Evolutionary conservation across 2,329 filamentous ascomycete species (phyloP).

Genomic region (Colletotrichum sansevieriae): DNA sequence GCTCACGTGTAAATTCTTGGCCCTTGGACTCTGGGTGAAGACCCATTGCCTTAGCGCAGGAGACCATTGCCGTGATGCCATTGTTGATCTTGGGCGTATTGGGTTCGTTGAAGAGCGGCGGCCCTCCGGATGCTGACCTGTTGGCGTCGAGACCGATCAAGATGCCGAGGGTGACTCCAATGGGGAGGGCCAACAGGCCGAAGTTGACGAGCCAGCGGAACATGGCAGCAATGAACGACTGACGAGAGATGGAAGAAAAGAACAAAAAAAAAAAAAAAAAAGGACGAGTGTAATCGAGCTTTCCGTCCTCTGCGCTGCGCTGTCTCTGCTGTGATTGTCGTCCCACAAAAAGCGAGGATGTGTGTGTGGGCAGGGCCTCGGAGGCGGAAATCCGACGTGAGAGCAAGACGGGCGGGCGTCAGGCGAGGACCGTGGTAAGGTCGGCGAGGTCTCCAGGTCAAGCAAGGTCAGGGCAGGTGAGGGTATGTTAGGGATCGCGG

Average conservation of each 20-base stretch:
- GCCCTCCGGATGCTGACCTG: conserved; percentile 56
- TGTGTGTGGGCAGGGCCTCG: conserved; percentile 3
- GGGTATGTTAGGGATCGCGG: conserved; percentile 37
- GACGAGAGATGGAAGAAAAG: conserved; percentile 1
- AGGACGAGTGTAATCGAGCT: conserved; percentile 19
- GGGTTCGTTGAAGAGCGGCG: conserved; percentile 57
- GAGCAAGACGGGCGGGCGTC: not conserved
- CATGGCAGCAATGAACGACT: conserved; percentile 48
- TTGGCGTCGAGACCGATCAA: conserved; percentile 63
- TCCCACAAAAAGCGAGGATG: conserved; percentile 2
- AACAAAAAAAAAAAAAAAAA: conserved; percentile 17
- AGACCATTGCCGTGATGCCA: conserved; percentile 50
- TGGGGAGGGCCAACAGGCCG: conserved; percentile 62
- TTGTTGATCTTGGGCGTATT: conserved; percentile 48
- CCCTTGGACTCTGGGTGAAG: conserved; percentile 59
- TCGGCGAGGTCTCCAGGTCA: conserved; percentile 5
- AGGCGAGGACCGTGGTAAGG: conserved; percentile 1
- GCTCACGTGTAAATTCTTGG: conserved; percentile 62
- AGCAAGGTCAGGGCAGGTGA: conserved; percentile 15
- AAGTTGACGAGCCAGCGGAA: conserved; percentile 63
- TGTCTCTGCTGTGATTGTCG: not conserved
- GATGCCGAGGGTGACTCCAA: conserved; percentile 63
- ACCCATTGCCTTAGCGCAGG: conserved; percentile 60
- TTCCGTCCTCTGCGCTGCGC: conserved; percentile 11
- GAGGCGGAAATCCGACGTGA: conserved; percentile 23